Conservation (phyloP, 2,329 filamentous ascomycete species). For the Diaporthe vexans region DNA sequence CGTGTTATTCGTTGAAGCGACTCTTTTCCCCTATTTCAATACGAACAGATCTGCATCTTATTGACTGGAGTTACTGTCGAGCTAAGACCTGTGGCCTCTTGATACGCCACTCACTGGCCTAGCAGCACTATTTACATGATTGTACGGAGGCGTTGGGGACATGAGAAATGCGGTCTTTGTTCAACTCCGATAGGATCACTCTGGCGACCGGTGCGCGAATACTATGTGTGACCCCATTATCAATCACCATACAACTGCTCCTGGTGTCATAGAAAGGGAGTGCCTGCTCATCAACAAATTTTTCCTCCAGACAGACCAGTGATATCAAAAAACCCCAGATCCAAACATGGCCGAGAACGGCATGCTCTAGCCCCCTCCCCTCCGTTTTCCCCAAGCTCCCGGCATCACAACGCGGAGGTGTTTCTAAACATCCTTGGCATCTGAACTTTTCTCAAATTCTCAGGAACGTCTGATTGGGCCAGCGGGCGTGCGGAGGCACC, state of each 20-base stretch:
- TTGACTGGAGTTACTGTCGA: slow-evolving; percentile 31
- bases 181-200: slow-evolving; percentile 19
- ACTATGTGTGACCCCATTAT: slow-evolving; percentile 12
- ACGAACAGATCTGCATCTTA: slow-evolving; percentile 42
- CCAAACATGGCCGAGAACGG: slow-evolving; percentile 6
- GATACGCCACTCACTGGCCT: slow-evolving; percentile 17
- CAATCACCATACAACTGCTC: background rate
- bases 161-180: slow-evolving; percentile 28
- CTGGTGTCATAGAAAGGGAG: background rate
- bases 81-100: slow-evolving; percentile 23
- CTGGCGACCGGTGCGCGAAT: slow-evolving; percentile 30
- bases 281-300: slow-evolving; percentile 8
- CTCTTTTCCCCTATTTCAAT: slow-evolving; percentile 42
- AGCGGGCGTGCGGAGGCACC: slow-evolving; percentile 25
- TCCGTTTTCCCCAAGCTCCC: background rate
- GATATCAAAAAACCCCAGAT: background rate
- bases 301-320: background rate
- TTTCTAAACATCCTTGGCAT: slow-evolving; percentile 33
- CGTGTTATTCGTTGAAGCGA: slow-evolving; percentile 42
- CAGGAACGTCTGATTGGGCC: slow-evolving; percentile 8
- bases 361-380: background rate
- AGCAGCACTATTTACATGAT: slow-evolving; percentile 23
- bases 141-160: slow-evolving; percentile 33
- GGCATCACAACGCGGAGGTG: slow-evolving; percentile 27
- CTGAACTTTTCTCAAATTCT: slow-evolving; percentile 21